phyloP scores from a whole-genome alignment of 768 basidiomycete species.

The Panaeolus papilionaceus region DNA sequence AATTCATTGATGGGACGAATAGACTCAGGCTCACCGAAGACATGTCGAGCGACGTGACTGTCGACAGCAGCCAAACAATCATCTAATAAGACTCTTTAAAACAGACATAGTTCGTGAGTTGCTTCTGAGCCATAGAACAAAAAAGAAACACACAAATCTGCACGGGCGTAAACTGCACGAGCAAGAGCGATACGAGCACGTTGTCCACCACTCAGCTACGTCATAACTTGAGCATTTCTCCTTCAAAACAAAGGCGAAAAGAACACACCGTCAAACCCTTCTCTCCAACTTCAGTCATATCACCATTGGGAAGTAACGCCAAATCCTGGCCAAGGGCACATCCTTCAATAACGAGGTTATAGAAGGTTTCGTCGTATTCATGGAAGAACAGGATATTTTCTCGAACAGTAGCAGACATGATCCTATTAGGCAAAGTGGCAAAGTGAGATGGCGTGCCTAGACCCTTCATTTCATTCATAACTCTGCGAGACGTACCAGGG shows the following conservation, averaged over 20 bases:
- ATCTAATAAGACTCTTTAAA: slow-evolving; percentile 73
- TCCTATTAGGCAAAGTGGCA: slow-evolving; percentile 48
- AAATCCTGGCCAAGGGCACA: slow-evolving; percentile 89
- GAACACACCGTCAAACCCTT: slow-evolving; percentile 56
- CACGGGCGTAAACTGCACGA: slow-evolving; percentile 88
- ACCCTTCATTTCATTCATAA: neutral
- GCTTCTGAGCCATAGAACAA: neutral
- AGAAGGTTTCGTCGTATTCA: slow-evolving; percentile 85
- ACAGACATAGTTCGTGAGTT: slow-evolving; percentile 9
- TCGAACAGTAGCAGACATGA: slow-evolving; percentile 83
- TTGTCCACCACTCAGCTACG: slow-evolving; percentile 81
- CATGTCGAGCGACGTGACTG: slow-evolving; percentile 86
- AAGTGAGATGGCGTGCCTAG: no score
- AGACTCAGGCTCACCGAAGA: slow-evolving; percentile 68
- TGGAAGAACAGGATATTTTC: slow-evolving; percentile 95
- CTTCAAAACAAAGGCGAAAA: neutral
- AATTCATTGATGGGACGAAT: neutral
- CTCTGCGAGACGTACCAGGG: slow-evolving; percentile 63
- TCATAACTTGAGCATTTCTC: slow-evolving; percentile 7
- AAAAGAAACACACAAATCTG: slow-evolving; percentile 70
- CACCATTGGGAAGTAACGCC: slow-evolving; percentile 78
- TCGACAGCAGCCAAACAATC: slow-evolving; percentile 90
- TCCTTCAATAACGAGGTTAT: slow-evolving; percentile 83
- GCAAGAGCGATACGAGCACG: slow-evolving; percentile 86
- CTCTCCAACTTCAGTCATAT: slow-evolving; percentile 86